These are phyloP conservation scores for Schizochytrium sp. DNA, from an alignment of 108 stramenopile genomes.

Conservation along the genomic window DNA sequence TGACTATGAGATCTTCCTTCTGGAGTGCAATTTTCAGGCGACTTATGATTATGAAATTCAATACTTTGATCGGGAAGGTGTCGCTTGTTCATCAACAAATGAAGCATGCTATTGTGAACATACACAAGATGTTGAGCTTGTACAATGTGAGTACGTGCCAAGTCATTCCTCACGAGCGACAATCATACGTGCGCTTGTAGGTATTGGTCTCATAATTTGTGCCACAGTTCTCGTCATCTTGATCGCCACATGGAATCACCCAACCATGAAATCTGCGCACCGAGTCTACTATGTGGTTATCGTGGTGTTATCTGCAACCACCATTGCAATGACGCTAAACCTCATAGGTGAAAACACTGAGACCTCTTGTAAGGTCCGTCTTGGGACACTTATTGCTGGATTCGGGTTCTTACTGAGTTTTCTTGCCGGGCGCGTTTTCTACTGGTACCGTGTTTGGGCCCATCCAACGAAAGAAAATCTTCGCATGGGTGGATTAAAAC, in stretches of 20 bases:
- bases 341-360: not conserved
- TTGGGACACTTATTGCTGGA: not conserved
- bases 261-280: constrained; percentile 11
- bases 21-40: constrained; percentile 39
- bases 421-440: constrained; percentile 5
- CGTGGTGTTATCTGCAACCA: not conserved
- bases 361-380: not conserved
- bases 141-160: constrained; percentile 8
- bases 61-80: not conserved
- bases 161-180: not conserved
- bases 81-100: not conserved
- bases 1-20: not conserved
- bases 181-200: not conserved
- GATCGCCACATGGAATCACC: not conserved
- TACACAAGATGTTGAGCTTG: not conserved
- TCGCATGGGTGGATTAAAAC: not conserved
- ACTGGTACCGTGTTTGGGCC: constrained; percentile 58
- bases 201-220: constrained; percentile 3
- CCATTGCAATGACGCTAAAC: not conserved
- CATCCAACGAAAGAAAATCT: constrained; percentile 19
- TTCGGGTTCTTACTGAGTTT: constrained; percentile 2
- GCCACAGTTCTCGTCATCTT: not conserved
- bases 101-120: constrained; percentile 25
- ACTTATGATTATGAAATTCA: not conserved
- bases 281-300: constrained; percentile 15